Base-by-base conservation (phyloP, 2,329 filamentous ascomycete genomes). In the Tolypocladium endophyticum region DNA sequence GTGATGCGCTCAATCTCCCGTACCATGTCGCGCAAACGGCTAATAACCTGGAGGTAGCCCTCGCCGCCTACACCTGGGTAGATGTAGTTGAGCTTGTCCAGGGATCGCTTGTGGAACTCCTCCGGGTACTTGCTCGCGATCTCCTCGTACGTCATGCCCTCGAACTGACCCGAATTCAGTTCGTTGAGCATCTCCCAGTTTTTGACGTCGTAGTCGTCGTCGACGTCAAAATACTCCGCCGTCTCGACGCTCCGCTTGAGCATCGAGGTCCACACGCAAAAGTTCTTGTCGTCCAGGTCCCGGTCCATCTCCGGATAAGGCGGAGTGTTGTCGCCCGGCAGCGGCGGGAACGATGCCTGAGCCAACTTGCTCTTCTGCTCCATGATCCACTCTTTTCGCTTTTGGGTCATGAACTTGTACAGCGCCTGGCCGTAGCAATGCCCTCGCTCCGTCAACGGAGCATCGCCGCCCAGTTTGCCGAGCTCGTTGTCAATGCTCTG, bases 201-300 rank as follows among this genome's bases (percentile, higher is more conserved):
- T 77, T 99, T 99, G 67, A 95, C 87, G 65, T 97, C 94, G 71
- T 93, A 96, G 58, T 96, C 90, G 28, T 97, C 93, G 64, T 97
- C 94, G 0, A 79, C 81, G 65, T 96, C 89, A 72, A 97, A 99
- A 72, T 89, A 88, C 64, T 94, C 86, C 0, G 89, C 92, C 0
- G 92, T 95, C 70, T 96, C 86, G 57, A 94, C 87, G 61, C 90
- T 92, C 64, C 94, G 89, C 71, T 89, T 88, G 63, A 99, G 83
- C 93, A 97, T 97, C 2, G 90, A 96, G 0, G 93, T 97, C 94
- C 94, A 99, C 20, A 99, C 90, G 72, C 94, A 99, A 71, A 97
- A 97, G 71, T 91, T 91, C 77, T 96, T 96, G 68, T 89, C 83
- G 36, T 88, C 84, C 36, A 86, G 77, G 56, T 87, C 86, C 56